Evolutionary conservation across 1,284 basidiomycete species (phyloP), one percentile per base, ranked within the genome.

Genomic region (Rhodotorula sp.): DNA sequence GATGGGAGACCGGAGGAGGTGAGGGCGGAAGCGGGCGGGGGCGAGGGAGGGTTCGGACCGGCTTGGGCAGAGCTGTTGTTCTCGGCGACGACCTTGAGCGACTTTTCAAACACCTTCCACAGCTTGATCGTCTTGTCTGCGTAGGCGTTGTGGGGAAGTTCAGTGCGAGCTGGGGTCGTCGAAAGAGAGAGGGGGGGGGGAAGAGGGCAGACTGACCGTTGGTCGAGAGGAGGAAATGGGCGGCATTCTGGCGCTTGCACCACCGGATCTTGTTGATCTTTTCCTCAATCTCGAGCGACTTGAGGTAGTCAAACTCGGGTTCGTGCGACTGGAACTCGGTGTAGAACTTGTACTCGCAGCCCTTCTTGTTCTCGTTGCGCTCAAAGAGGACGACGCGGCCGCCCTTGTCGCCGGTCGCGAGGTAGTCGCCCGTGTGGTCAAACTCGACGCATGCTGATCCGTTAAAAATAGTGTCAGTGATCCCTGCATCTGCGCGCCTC

Each of bases 221-320:
- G 56, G 96, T 99, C 68, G 94, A 96, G 70, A 99, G 83, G 68
- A 99, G 83, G 83, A 99, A 98, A 82, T 99, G 96, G 59, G 96
- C 94, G 45, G 91, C 86, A 79, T 99, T 99, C 83, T 98, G 95
- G 75, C 96, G 88, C 84, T 89, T 94, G 86, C 95, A 98, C 96
- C 96, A 99, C 82, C 95, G 93, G 86, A 99, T 99, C 87, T 97
- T 93, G 86, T 99, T 99, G 86, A 99, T 99, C 89, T 99, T 99
- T 85, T 99, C 96, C 83, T 99, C 96, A 81, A 99, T 99, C 86
- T 99, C 96, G 77, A 99, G 86, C 45, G 93, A 96, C 85, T 99
- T 99, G 81, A 99, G 89, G 82, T 99, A 99, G 85, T 99, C 96
- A 82, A 99, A 99, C 82, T 99, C 96, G 69, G 96, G 96, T 82